Conservation (phyloP, 1,284 basidiomycete genomes). For the Kalmanozyma brasiliensis region DNA sequence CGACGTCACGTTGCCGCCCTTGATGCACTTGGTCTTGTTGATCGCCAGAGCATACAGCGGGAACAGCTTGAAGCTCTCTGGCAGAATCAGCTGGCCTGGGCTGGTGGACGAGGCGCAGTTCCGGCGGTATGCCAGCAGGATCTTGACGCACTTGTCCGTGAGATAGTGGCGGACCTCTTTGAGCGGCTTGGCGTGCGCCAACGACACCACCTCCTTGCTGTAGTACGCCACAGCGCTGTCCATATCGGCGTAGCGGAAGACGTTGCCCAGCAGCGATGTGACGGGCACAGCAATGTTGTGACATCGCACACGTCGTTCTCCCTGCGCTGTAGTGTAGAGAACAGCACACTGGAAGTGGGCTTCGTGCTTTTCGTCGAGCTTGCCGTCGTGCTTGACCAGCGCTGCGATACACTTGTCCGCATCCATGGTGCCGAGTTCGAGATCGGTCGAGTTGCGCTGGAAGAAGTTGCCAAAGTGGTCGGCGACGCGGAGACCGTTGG, state of each 20-base stretch:
- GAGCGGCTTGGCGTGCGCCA: conserved; percentile 78
- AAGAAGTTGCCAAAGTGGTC: conserved; percentile 85
- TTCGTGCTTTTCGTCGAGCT: conserved; percentile 79
- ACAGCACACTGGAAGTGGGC: conserved; percentile 90
- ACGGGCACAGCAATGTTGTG: conserved; percentile 86
- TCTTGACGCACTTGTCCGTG: conserved; percentile 83
- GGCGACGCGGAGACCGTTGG: conserved; percentile 80
- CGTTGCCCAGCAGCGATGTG: conserved; percentile 84
- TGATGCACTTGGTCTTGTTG: conserved; percentile 89
- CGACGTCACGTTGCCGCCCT: conserved; percentile 85
- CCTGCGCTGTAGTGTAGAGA: conserved; percentile 83
- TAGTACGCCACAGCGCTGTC: conserved; percentile 82
- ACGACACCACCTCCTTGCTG: conserved; percentile 78
- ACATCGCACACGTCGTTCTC: conserved; percentile 84
- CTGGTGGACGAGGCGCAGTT: conserved; percentile 88
- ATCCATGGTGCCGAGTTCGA: conserved; percentile 83
- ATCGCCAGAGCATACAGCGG: conserved; percentile 86
- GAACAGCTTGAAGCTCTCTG: conserved; percentile 90
- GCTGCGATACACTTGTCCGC: conserved; percentile 83
- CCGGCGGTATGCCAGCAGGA: conserved; percentile 87
- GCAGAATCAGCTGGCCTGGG: conserved; percentile 88
- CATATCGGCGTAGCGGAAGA: conserved; percentile 92
- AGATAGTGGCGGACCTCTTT: conserved; percentile 83
- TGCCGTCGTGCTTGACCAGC: conserved; percentile 74
- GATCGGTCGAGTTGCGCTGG: conserved; percentile 78